Evolutionary conservation across 331 rosid genomes (phyloP), one percentile per base, ranked within the genome.

Genomic region (Telfairia occidentalis): DNA sequence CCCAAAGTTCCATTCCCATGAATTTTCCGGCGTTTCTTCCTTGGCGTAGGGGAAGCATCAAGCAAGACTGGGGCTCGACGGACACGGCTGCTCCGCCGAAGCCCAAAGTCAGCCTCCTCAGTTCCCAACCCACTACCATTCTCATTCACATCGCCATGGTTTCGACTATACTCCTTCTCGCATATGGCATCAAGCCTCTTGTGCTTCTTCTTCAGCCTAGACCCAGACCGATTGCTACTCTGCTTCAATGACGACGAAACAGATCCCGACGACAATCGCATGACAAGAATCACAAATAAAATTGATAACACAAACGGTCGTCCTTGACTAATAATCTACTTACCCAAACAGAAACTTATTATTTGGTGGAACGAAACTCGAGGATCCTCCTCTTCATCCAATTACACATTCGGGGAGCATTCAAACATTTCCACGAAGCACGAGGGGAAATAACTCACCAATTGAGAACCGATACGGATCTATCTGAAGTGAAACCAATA

Each of bases 181-280:
- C 92, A 87, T 76, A 95, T 95, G 59, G 97, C 97, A 78, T 95
- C 96, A 38, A 95, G 87, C 84, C 89, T 90, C 92, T 94, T 94
- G 63, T 85, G 92, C 91, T 91, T 95, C 93, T 85, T 94, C 86
- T 90, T 82, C 74, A 82, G 84, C 91, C 88, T 77, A 67, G 63
- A 84, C 72, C 88, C 88, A 65, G 90, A 88, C 83, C 82, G 82
- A 78, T 60, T 85, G 21, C 70, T 82, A 30, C 76, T 81, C 78
- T 82, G 83, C 78, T 82, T 85, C 82, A 76, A 82, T 21, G 88
- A 78, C 72, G 82, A 75, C 7, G 80, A 23, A 70, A 78, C 85
- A 30, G 81, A 77, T 29, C 75, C 79, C 52, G 82, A 78, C 35
- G 87, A 80, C 23, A 82, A 82, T 87, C 84, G 89, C 90, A 83